These are phyloP conservation scores for Acanthamoeba lugdunensis DNA, from an alignment of 208 protist species.

Conservation along the genomic window DNA sequence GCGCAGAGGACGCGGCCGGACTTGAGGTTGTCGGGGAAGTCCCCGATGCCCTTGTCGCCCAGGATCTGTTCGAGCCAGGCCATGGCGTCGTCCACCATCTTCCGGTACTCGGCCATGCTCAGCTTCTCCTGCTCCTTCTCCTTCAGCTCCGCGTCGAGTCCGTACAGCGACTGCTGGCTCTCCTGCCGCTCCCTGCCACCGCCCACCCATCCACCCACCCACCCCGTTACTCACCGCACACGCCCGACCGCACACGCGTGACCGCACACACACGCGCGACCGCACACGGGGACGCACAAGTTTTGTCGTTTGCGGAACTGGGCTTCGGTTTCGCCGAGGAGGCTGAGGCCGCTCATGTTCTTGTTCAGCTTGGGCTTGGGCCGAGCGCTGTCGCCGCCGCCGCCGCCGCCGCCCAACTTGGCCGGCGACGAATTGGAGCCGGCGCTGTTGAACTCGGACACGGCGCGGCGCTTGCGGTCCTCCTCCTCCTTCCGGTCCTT, in stretches of 20 bases:
- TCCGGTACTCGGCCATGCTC: conserved; percentile 1
- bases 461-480: neutral
- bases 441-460: neutral
- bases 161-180: conserved; percentile 8
- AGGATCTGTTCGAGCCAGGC: conserved; percentile 27
- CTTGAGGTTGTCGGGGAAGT: conserved; percentile 1
- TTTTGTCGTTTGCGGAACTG: conserved; percentile 16
- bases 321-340: neutral
- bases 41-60: neutral
- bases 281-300: too few species aligned
- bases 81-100: conserved; percentile 19
- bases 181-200: conserved; percentile 6
- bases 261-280: too few species aligned
- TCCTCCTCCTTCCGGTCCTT: neutral
- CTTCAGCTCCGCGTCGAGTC: conserved; percentile 11
- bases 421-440: neutral
- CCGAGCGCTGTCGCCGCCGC: neutral
- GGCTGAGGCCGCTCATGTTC: neutral
- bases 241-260: too few species aligned
- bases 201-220: too few species aligned
- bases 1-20: neutral
- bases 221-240: too few species aligned
- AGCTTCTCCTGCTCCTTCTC: conserved; percentile 7
- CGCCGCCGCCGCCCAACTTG: too few species aligned
- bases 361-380: neutral